Conservation (phyloP, 345 rosid genomes). For the Trapa incisa region DNA sequence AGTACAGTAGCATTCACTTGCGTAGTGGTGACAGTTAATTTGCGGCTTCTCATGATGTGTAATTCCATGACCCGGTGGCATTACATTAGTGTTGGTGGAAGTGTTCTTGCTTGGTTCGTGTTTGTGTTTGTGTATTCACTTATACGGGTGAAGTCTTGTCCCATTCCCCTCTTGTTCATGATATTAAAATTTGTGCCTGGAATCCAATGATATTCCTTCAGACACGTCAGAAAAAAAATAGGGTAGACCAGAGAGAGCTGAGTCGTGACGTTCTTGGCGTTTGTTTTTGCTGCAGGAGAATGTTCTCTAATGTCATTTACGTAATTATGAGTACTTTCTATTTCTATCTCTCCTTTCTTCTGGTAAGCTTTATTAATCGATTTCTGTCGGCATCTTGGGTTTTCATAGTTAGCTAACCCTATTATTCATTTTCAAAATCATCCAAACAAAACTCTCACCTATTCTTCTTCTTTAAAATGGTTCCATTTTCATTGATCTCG, state of each 20-base stretch:
- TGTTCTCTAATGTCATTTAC: constrained; percentile 61
- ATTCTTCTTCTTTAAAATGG: too few species aligned
- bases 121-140: constrained; percentile 65
- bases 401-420: not conserved
- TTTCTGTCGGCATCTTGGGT: not conserved
- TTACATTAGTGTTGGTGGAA: constrained; percentile 75
- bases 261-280: not conserved
- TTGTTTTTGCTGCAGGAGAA: constrained; percentile 49
- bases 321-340: constrained; percentile 80
- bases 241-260: not conserved
- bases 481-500: not conserved
- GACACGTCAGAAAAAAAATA: too few species aligned
- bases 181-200: not conserved
- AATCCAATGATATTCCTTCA: not conserved
- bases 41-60: constrained; percentile 91
- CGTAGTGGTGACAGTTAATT: constrained; percentile 80
- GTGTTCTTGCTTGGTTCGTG: constrained; percentile 78
- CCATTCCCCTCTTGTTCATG: not conserved
- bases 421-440: too few species aligned
- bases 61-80: constrained; percentile 93
- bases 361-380: constrained; percentile 27
- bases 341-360: constrained; percentile 65
- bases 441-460: too few species aligned
- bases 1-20: constrained; percentile 97
- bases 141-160: constrained; percentile 28